phyloP scores from a whole-genome alignment of 2,329 filamentous ascomycete species.

The Ramichloridium luteum region DNA sequence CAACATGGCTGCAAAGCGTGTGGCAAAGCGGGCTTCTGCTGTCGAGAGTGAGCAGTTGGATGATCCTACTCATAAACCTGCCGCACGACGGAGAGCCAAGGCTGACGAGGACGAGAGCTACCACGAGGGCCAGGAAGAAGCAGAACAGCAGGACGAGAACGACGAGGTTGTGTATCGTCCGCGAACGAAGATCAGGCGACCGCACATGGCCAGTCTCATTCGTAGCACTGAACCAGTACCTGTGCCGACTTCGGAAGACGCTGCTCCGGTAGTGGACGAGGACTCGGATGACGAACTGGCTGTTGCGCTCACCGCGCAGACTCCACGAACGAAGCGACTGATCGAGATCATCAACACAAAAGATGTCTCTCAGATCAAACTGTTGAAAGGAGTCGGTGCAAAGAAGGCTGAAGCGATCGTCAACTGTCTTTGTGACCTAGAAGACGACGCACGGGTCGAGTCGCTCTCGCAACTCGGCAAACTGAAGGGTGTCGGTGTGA shows the following conservation, averaged over 20 bases:
- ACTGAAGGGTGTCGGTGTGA: conserved; percentile 37
- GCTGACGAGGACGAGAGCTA: conserved; percentile 26
- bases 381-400: conserved; percentile 56
- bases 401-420: conserved; percentile 54
- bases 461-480: conserved; percentile 33
- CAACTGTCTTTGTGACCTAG: conserved; percentile 35
- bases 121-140: conserved; percentile 21
- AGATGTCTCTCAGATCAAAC: conserved; percentile 52
- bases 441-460: conserved; percentile 22
- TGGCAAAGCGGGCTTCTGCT: conserved; percentile 11
- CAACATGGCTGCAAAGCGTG: conserved; percentile 33
- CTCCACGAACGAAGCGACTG: conserved; percentile 50
- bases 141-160: conserved; percentile 23
- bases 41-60: conserved; percentile 2
- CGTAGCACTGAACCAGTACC: no score
- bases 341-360: conserved; percentile 63
- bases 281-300: conserved; percentile 24
- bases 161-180: conserved; percentile 29
- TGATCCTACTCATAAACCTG: conserved; percentile 6
- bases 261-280: conserved; percentile 8
- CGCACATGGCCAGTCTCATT: conserved; percentile 6
- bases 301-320: conserved; percentile 21
- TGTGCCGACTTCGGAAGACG: background rate
- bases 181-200: conserved; percentile 25
- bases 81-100: conserved; percentile 6